Percentiles rank a stretch among this genome's conserved stretches.
These are phyloP conservation scores for Penicillium sp. DNA, from an alignment of 2,329 filamentous ascomycete genomes.

Conservation along the genomic window DNA sequence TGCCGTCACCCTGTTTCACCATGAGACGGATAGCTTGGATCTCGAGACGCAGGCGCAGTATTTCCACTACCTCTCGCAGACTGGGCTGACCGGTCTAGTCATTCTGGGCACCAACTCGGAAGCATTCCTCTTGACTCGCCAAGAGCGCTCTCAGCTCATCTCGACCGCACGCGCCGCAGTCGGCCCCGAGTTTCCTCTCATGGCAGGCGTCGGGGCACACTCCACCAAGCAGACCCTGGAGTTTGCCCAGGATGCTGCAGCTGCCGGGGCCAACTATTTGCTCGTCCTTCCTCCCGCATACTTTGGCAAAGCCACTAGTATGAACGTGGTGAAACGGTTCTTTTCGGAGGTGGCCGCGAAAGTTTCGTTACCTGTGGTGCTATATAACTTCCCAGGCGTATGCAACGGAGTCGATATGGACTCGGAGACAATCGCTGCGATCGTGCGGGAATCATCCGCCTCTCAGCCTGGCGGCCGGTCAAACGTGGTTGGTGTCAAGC, in stretches of 20 bases:
- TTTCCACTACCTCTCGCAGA: constrained; percentile 50
- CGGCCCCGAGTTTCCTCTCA: constrained; percentile 54
- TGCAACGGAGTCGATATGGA: constrained; percentile 67
- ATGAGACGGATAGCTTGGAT: constrained; percentile 49
- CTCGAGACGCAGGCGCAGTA: constrained; percentile 50
- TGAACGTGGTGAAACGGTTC: constrained; percentile 57
- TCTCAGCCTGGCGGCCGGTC: constrained; percentile 20
- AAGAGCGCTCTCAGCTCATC: constrained; percentile 58
- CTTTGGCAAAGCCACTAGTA: constrained; percentile 61
- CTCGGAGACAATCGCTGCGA: constrained; percentile 56
- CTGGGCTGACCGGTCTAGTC: constrained; percentile 53
- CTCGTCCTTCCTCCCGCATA: constrained; percentile 63
- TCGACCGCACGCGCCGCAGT: constrained; percentile 53
- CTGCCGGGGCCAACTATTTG: constrained; percentile 61
- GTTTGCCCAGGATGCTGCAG: constrained; percentile 56
- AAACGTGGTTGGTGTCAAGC: constrained; percentile 62
- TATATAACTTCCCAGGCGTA: constrained; percentile 68
- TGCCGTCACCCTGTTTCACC: constrained; percentile 55
- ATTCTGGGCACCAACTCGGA: constrained; percentile 57
- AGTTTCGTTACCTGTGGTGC: constrained; percentile 55
- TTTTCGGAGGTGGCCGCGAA: constrained; percentile 55
- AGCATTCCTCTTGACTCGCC: constrained; percentile 55
- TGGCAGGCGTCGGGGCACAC: constrained; percentile 62
- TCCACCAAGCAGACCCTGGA: constrained; percentile 64
- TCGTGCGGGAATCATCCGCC: constrained; percentile 47